Evolutionary conservation across 768 basidiomycete species (phyloP).

Genomic region (Collybia mongolica): DNA sequence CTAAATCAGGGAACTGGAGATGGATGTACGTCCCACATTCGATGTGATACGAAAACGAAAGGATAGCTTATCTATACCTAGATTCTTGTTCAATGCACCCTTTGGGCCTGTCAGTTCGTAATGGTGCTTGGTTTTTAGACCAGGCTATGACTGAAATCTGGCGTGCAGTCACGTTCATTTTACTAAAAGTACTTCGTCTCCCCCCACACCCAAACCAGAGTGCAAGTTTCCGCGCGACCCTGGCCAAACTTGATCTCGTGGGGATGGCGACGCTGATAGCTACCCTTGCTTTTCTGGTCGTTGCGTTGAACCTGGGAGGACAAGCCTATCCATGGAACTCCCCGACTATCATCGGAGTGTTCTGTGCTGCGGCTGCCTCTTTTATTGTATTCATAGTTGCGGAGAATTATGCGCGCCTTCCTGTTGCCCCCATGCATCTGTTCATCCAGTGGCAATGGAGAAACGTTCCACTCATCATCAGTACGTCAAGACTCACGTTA

Average conservation of each 20-base stretch:
- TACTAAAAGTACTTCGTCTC: constrained; percentile 16
- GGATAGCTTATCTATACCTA: neutral
- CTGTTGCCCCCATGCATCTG: constrained; percentile 18
- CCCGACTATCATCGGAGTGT: constrained; percentile 21
- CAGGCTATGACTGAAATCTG: neutral
- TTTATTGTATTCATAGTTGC: constrained; percentile 18
- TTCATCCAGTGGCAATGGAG: constrained; percentile 25
- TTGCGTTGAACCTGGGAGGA: constrained; percentile 24
- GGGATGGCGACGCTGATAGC: constrained; percentile 22
- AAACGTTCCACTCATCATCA: constrained; percentile 22
- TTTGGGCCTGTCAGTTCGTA: constrained; percentile 22
- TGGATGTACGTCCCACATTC: constrained; percentile 21
- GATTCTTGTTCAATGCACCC: constrained; percentile 22
- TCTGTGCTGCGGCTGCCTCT: constrained; percentile 17
- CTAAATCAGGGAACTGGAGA: constrained; percentile 25
- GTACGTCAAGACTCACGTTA: constrained; percentile 6
- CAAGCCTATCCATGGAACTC: constrained; percentile 22
- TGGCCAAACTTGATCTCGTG: constrained; percentile 12
- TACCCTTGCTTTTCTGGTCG: constrained; percentile 20
- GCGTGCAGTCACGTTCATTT: constrained; percentile 18
- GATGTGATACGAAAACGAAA: neutral
- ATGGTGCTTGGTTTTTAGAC: neutral
- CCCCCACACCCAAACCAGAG: constrained; percentile 12
- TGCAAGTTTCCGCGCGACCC: constrained; percentile 6
- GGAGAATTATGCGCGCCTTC: constrained; percentile 18